Percentiles rank a stretch among this genome's conserved stretches.
Evolutionary conservation across 2,329 filamentous ascomycete genomes (phyloP).

Genomic region (Paradendryphiella salina): DNA sequence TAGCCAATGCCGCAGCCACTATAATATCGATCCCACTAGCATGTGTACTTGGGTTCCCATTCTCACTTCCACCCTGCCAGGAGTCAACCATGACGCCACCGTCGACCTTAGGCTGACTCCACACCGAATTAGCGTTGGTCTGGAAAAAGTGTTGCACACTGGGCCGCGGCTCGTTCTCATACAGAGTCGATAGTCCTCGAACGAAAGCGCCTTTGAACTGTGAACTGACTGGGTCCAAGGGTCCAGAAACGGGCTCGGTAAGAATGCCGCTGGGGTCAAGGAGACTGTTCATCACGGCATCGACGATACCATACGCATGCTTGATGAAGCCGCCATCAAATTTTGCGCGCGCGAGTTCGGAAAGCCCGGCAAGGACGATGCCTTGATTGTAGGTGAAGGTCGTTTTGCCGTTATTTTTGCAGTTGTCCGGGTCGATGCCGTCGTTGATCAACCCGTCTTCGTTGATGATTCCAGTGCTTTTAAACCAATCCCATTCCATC

Average conservation of each 20-base stretch:
- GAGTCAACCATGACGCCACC: slow-evolving; percentile 58
- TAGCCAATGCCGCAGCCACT: slow-evolving; percentile 53
- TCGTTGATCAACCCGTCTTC: slow-evolving; percentile 57
- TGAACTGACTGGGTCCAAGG: slow-evolving; percentile 34
- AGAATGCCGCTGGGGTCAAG: slow-evolving; percentile 37
- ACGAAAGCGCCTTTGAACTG: slow-evolving; percentile 48
- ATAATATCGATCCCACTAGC: slow-evolving; percentile 67
- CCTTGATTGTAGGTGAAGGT: slow-evolving; percentile 64
- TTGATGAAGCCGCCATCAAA: slow-evolving; percentile 31
- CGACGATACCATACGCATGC: slow-evolving; percentile 35
- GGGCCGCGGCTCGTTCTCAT: slow-evolving; percentile 30
- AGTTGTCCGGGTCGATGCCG: slow-evolving; percentile 53
- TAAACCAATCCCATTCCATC: slow-evolving; percentile 59
- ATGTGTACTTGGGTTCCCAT: slow-evolving; percentile 61
- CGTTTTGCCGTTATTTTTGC: slow-evolving; percentile 57
- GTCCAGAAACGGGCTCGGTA: slow-evolving; percentile 31
- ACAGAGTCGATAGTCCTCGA: slow-evolving; percentile 37
- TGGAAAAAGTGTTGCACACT: slow-evolving; percentile 36
- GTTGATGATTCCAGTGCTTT: slow-evolving; percentile 56
- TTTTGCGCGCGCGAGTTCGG: slow-evolving; percentile 56
- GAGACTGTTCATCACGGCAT: slow-evolving; percentile 32
- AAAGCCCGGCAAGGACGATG: slow-evolving; percentile 59
- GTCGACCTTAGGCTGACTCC: slow-evolving; percentile 34
- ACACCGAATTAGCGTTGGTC: slow-evolving; percentile 41
- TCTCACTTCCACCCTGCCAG: slow-evolving; percentile 62